Percentiles rank a stretch among this genome's conserved stretches.
phyloP scores from a whole-genome alignment of 163 green algal genomes.

The Chloroidium sp. region DNA sequence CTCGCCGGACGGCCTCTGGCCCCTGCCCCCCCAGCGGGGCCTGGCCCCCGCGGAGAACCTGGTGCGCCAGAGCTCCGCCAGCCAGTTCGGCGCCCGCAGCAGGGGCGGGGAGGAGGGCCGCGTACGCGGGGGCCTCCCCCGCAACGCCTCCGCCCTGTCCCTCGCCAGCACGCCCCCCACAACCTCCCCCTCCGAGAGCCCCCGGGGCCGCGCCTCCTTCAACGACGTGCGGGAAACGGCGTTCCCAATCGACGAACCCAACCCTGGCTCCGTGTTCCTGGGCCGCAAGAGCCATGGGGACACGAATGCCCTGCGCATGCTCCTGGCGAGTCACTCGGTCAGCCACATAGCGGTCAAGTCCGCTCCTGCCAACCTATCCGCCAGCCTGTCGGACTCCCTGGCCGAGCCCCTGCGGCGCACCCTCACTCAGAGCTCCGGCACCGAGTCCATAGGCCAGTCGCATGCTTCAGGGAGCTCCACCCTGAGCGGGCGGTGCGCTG shows the following conservation, averaged over 20 bases:
- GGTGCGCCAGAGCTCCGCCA: background rate
- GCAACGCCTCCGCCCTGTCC: background rate
- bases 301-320: background rate
- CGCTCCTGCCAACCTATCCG: background rate
- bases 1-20: background rate
- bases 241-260: background rate
- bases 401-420: no score
- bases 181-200: background rate
- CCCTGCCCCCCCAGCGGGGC: background rate
- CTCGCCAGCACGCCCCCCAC: background rate
- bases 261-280: no score
- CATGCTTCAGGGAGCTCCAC: no score
- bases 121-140: background rate
- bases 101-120: background rate
- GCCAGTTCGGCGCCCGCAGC: background rate
- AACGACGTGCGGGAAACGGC: no score
- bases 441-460: no score
- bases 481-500: no score
- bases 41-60: background rate
- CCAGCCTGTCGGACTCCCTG: no score
- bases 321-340: background rate
- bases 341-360: background rate
- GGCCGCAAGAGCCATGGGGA: background rate
- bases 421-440: no score
- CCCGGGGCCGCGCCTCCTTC: no score